Evolutionary conservation across 805 yeast species (phyloP).

Genomic region (Yamadazyma insecticola): DNA sequence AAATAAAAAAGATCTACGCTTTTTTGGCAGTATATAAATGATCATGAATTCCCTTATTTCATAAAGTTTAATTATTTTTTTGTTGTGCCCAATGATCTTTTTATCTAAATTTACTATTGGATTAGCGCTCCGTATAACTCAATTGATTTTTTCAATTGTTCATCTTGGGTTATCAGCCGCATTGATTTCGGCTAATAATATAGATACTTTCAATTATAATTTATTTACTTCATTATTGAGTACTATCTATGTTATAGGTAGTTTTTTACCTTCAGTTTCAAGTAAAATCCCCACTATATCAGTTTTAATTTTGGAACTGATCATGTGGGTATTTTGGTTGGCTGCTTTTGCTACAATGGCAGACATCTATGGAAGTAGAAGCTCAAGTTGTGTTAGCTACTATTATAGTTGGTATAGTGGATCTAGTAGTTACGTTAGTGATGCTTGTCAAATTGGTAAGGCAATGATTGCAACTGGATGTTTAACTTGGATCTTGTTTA

Average conservation of each 20-base stretch:
- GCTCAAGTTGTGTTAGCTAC: constrained; percentile 5
- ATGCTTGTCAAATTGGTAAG: constrained; percentile 17
- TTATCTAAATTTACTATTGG: too few relatives aligned
- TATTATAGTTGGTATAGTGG: constrained; percentile 1
- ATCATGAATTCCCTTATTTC: too few relatives aligned
- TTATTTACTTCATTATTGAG: constrained; percentile 12
- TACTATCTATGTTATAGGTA: constrained; percentile 5
- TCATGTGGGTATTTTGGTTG: constrained; percentile 18
- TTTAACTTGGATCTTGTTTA: constrained; percentile 17
- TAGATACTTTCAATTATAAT: constrained; percentile 9
- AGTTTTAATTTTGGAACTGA: constrained; percentile 12
- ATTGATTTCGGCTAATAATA: constrained; percentile 3
- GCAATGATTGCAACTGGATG: constrained; percentile 18
- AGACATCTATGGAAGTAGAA: constrained; percentile 13
- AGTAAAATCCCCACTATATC: constrained; percentile 9
- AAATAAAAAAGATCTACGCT: too few relatives aligned
- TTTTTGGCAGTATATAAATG: too few relatives aligned
- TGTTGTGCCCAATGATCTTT: too few relatives aligned
- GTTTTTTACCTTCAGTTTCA: constrained; percentile 9
- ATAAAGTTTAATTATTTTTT: too few relatives aligned
- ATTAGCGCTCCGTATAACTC: constrained; percentile 11
- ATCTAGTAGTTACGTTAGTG: background rate
- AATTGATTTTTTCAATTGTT: constrained; percentile 13
- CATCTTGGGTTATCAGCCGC: constrained; percentile 15
- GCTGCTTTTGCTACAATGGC: constrained; percentile 18